Percentiles rank a stretch among this genome's conserved stretches.
Evolutionary conservation across 768 basidiomycete genomes (phyloP).

Genomic region (Melanogaster broomeanus): DNA sequence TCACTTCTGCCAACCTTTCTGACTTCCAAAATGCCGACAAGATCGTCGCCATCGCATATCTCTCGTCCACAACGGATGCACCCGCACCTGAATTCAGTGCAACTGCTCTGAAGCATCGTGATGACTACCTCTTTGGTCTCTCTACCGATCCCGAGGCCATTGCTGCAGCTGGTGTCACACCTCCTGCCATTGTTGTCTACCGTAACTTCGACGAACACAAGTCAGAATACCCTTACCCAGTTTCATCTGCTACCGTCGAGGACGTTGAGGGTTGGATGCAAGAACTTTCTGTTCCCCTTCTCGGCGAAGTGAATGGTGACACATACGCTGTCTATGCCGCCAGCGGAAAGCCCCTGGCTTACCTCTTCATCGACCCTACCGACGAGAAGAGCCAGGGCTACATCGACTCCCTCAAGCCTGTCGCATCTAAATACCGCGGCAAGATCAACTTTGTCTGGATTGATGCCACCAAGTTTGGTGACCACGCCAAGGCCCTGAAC

Average conservation of each 20-base stretch:
- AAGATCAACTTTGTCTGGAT: slow-evolving; percentile 98
- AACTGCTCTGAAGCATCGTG: slow-evolving; percentile 85
- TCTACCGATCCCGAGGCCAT: slow-evolving; percentile 70
- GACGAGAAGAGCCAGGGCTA: slow-evolving; percentile 62
- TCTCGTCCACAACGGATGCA: slow-evolving; percentile 68
- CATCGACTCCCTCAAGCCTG: slow-evolving; percentile 67
- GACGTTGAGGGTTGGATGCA: slow-evolving; percentile 79
- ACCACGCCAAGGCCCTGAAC: slow-evolving; percentile 95
- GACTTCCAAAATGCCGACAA: slow-evolving; percentile 90
- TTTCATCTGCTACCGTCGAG: slow-evolving; percentile 50
- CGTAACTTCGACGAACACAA: slow-evolving; percentile 87
- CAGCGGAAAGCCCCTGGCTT: slow-evolving; percentile 86
- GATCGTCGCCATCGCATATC: slow-evolving; percentile 86
- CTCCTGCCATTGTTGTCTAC: slow-evolving; percentile 90
- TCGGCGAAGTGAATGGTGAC: slow-evolving; percentile 92
- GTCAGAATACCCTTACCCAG: slow-evolving; percentile 65
- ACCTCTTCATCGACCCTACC: slow-evolving; percentile 89
- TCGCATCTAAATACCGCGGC: slow-evolving; percentile 81
- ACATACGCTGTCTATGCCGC: slow-evolving; percentile 87
- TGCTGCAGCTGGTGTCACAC: slow-evolving; percentile 68
- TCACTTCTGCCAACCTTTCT: slow-evolving; percentile 73
- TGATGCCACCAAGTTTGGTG: slow-evolving; percentile 91
- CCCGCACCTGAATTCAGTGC: slow-evolving; percentile 75
- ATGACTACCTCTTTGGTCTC: slow-evolving; percentile 91
- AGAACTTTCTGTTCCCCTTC: slow-evolving; percentile 81